These are phyloP conservation scores for Chamaecrista fasciculata DNA, from an alignment of 306 rosid genomes.

Conservation along the genomic window DNA sequence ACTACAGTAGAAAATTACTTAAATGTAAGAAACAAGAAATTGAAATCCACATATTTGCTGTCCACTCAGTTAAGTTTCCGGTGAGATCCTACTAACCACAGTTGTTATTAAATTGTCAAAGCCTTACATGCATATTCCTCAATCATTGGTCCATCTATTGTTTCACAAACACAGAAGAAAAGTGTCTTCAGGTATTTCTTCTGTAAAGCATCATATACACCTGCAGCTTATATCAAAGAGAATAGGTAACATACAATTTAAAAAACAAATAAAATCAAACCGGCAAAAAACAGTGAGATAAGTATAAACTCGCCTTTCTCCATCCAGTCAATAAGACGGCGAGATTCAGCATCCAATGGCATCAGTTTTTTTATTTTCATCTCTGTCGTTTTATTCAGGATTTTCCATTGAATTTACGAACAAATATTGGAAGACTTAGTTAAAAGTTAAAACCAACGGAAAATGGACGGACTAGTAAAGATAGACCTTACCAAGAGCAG, in stretches of 20 bases:
- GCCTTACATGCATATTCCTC: slow-evolving; percentile 93
- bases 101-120: slow-evolving; percentile 8
- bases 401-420: slow-evolving; percentile 28
- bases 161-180: slow-evolving; percentile 77
- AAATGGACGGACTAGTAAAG: neutral
- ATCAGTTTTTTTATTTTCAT: slow-evolving; percentile 91
- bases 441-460: neutral
- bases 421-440: neutral
- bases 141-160: slow-evolving; percentile 88
- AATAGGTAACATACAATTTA: neutral
- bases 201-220: slow-evolving; percentile 87
- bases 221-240: slow-evolving; percentile 39
- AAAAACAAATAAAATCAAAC: neutral
- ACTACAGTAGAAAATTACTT: slow-evolving; percentile 47
- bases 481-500: slow-evolving; percentile 72
- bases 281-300: slow-evolving; percentile 9
- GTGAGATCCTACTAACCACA: slow-evolving; percentile 12
- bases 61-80: slow-evolving; percentile 15
- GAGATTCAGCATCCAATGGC: slow-evolving; percentile 95
- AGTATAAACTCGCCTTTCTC: slow-evolving; percentile 62
- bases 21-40: slow-evolving; percentile 19
- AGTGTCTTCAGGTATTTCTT: slow-evolving; percentile 86
- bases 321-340: slow-evolving; percentile 96
- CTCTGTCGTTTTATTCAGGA: slow-evolving; percentile 48
- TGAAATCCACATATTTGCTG: neutral